Base-by-base conservation (phyloP, 2,329 filamentous ascomycete genomes). In the Fusarium goolgardi region DNA sequence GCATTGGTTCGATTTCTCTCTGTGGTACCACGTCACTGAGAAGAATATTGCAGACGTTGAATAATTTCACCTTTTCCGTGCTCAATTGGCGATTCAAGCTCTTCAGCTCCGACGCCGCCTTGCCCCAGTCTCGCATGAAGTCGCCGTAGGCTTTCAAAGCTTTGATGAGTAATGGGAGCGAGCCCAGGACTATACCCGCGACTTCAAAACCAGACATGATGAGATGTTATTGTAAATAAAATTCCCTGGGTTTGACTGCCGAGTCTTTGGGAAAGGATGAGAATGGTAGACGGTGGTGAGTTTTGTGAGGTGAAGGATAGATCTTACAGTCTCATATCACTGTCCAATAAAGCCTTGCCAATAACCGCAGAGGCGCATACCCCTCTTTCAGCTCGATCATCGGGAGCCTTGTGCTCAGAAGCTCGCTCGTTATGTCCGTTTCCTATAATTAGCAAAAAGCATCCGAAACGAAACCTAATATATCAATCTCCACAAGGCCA, bases 1-100 rank as follows among this genome's bases (percentile, higher is more conserved):
- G 67, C 74, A 80, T 75, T 7, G 55, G 29, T 7, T 77, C 71
- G 1, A 79, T 70, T 9, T 74, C 41, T 8, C 43, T n/a, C 0
- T 56, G 63, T 0, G 72, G 56, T 0, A 76, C 73, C 0, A 76
- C 60, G 2, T 73, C 75, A 0, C 52, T 55, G 4, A 79, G 69
- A 0, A 79, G 70, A 12, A 73, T 73, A 21, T 77, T 66, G 34
- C 70, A 78, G 9, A 76, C 72, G 41, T 79, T 77, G 6, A 72
- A 59, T 0, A 78, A 40, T 15, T 73, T 77, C 5, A 63, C 60
- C 2, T 63, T 43, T 32, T 79, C 77, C 0, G 70, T 77, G 6
- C 62, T 50, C 5, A 79, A 59, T 1, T 62, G 65, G 0, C 56
- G 54, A 6, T 71, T 65, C 3, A 78, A 69, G 13, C 47, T 72